Conservation (phyloP, 2,329 filamentous ascomycete species). For the Hymenoscyphus infarciens region DNA sequence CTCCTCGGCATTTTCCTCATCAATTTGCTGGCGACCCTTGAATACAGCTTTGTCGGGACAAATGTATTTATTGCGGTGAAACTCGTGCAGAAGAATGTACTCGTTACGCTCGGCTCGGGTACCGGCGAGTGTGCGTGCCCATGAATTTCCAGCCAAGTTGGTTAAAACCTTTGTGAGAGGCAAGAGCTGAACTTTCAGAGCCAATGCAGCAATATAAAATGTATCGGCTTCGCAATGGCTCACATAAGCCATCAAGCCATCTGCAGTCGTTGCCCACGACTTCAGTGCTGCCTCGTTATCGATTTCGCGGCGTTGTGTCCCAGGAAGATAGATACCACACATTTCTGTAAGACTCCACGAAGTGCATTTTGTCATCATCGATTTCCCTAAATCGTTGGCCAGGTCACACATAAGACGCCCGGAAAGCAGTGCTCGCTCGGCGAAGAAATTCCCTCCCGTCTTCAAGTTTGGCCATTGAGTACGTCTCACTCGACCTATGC, state of each 20-base stretch:
- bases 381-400: slow-evolving; percentile 95
- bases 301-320: slow-evolving; percentile 65
- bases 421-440: slow-evolving; percentile 83
- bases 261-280: slow-evolving; percentile 78
- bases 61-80: slow-evolving; percentile 95
- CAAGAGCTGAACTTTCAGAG: slow-evolving; percentile 84
- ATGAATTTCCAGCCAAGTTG: slow-evolving; percentile 95
- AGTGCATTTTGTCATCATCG: slow-evolving; percentile 93
- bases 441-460: slow-evolving; percentile 85
- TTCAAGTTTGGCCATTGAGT: slow-evolving; percentile 83
- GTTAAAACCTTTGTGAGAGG: slow-evolving; percentile 93
- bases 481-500: slow-evolving; percentile 81
- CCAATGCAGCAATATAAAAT: slow-evolving; percentile 89
- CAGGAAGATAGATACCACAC: slow-evolving; percentile 83
- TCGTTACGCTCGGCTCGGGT: slow-evolving; percentile 97
- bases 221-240: slow-evolving; percentile 94
- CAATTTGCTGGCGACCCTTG: slow-evolving; percentile 67
- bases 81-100: slow-evolving; percentile 97
- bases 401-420: slow-evolving; percentile 90
- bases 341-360: slow-evolving; percentile 98
- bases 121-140: slow-evolving; percentile 92
- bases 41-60: slow-evolving; percentile 91
- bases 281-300: slow-evolving; percentile 85
- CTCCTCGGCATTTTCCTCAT: slow-evolving; percentile 68
- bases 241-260: slow-evolving; percentile 88